Conservation (phyloP, 2,329 filamentous ascomycete species). For the Aspergillus fumigatus region DNA sequence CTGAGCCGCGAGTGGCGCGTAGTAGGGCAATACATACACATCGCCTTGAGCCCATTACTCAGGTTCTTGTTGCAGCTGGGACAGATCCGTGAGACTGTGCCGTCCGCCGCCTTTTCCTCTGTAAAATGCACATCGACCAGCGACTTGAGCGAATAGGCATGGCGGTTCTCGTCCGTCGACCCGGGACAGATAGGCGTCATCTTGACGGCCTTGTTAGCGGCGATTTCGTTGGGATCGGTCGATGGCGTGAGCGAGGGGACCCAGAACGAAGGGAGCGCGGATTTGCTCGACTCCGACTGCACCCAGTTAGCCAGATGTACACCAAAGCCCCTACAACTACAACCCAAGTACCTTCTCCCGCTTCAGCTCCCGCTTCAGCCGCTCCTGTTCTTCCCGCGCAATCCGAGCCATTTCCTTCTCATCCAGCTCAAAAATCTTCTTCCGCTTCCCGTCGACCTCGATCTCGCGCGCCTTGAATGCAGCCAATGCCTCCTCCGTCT, state of each 20-base stretch:
- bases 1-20: neutral
- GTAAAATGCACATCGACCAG: slow-evolving; percentile 74
- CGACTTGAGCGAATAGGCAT: slow-evolving; percentile 72
- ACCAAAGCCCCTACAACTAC: neutral
- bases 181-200: slow-evolving; percentile 70
- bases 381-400: slow-evolving; percentile 63
- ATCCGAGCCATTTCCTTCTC: slow-evolving; percentile 70
- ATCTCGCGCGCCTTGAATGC: slow-evolving; percentile 37
- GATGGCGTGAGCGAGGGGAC: slow-evolving; percentile 76
- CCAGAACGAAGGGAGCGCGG: slow-evolving; percentile 83
- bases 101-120: slow-evolving; percentile 59
- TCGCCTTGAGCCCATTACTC: slow-evolving; percentile 75
- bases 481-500: slow-evolving; percentile 24
- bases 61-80: slow-evolving; percentile 81
- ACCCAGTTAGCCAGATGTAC: neutral
- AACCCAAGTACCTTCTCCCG: slow-evolving; percentile 60
- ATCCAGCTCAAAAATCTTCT: slow-evolving; percentile 78
- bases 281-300: slow-evolving; percentile 54
- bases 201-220: slow-evolving; percentile 60
- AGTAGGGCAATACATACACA: slow-evolving; percentile 42
- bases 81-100: slow-evolving; percentile 55
- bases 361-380: slow-evolving; percentile 65
- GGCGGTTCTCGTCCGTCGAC: slow-evolving; percentile 60
- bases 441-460: slow-evolving; percentile 48
- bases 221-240: slow-evolving; percentile 52